Percentiles rank a stretch among this genome's conserved stretches.
Evolutionary conservation across 78 protist species (phyloP).

Genomic region (Salpingoeca rosetta): DNA sequence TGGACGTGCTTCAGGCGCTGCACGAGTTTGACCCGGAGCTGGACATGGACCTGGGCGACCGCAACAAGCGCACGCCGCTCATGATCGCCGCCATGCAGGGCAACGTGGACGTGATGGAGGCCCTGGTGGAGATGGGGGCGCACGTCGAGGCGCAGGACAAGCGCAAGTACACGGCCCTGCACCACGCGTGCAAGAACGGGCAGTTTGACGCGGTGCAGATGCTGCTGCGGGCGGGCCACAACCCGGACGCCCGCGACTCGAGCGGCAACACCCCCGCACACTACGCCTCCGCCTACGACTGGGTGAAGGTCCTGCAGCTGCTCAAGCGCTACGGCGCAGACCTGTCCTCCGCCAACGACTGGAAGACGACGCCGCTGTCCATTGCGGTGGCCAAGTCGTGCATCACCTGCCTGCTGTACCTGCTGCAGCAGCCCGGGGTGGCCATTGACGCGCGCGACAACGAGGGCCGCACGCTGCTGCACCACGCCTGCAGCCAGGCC

Average conservation of each 20-base stretch:
- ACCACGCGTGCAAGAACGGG: conserved; percentile 33
- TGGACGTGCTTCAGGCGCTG: conserved; percentile 2
- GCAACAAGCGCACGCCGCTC: conserved; percentile 18
- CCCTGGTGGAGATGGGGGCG: conserved; percentile 1
- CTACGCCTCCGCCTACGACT: conserved; percentile 48
- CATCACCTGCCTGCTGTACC: background rate
- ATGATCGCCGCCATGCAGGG: conserved; percentile 26
- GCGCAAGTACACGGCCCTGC: conserved; percentile 4
- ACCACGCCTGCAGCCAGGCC: background rate
- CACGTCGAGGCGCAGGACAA: conserved; percentile 14
- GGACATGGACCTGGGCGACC: background rate
- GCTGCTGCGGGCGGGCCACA: conserved; percentile 13
- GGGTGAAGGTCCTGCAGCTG: conserved; percentile 14
- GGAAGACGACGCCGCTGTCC: conserved; percentile 27
- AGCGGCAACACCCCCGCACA: conserved; percentile 22
- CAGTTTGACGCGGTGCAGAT: background rate
- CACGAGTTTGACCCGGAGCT: conserved; percentile 10
- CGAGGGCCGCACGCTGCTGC: conserved; percentile 11
- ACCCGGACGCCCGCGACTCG: conserved; percentile 18
- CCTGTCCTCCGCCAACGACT: background rate
- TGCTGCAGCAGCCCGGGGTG: conserved; percentile 19
- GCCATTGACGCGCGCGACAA: conserved; percentile 30
- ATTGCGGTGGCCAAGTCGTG: conserved; percentile 25
- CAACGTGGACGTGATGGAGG: conserved; percentile 27
- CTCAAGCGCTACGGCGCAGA: background rate